Conservation (phyloP, 805 yeast species). For the Helenozyma rhizophorensis region DNA sequence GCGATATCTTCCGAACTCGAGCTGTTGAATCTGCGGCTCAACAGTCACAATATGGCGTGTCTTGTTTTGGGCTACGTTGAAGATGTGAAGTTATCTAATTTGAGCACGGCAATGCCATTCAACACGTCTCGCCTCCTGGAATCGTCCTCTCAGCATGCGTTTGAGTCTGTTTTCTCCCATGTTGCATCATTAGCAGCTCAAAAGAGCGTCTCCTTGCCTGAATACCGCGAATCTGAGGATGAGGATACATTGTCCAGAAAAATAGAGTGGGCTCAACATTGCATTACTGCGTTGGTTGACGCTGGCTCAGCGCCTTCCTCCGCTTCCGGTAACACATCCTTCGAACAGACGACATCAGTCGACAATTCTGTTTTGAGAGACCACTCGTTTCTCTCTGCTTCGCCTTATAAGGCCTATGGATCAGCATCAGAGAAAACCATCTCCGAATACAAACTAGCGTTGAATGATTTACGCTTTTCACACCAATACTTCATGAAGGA, state of each 20-base stretch:
- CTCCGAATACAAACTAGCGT: conserved; percentile 49
- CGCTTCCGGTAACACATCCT: conserved; percentile 3
- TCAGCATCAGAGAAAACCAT: conserved; percentile 14
- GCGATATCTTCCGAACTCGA: conserved; percentile 26
- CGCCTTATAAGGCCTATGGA: conserved; percentile 17
- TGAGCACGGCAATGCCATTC: conserved; percentile 5
- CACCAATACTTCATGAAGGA: conserved; percentile 66
- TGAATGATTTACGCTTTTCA: conserved; percentile 66
- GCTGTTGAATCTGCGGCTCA: conserved; percentile 21
- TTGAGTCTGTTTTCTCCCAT: conserved; percentile 45
- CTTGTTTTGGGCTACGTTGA: conserved; percentile 46
- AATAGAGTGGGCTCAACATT: conserved; percentile 34
- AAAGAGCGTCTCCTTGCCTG: conserved; percentile 37
- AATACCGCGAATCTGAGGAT: conserved; percentile 6
- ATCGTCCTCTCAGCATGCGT: conserved; percentile 12
- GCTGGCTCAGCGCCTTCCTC: conserved; percentile 3
- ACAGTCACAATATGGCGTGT: conserved; percentile 42
- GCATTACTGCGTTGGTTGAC: conserved; percentile 33
- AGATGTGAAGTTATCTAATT: conserved; percentile 26
- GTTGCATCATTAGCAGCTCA: conserved; percentile 46
- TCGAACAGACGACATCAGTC: conserved; percentile 2
- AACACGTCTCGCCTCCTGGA: neutral
- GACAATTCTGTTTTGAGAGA: conserved; percentile 24
- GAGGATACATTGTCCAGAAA: conserved; percentile 20
- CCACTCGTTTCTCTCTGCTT: conserved; percentile 24